These are phyloP conservation scores for Fragaria vesca DNA, from an alignment of 306 rosid species.

Conservation along the genomic window DNA sequence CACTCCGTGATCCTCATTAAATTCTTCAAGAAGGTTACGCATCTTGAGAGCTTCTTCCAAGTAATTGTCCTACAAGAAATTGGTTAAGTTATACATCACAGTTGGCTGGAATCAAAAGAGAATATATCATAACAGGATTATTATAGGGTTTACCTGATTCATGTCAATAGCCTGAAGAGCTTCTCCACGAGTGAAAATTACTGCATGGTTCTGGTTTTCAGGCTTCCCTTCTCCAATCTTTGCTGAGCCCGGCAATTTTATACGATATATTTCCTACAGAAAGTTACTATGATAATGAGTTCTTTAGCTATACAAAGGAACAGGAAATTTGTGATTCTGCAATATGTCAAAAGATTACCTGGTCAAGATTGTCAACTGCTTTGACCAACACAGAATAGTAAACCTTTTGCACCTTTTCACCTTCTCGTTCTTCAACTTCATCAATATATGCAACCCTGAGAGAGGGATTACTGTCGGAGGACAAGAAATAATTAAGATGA, in stretches of 20 bases:
- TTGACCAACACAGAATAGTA: constrained; percentile 91
- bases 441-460: constrained; percentile 98
- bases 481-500: constrained; percentile 16
- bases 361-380: constrained; percentile 87
- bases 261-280: constrained; percentile 82
- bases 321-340: neutral
- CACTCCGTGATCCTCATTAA: constrained; percentile 93
- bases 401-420: constrained; percentile 79
- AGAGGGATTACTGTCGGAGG: constrained; percentile 68
- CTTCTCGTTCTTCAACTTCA: constrained; percentile 94
- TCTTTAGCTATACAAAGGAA: constrained; percentile 3
- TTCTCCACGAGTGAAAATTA: constrained; percentile 92
- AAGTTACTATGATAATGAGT: constrained; percentile 35
- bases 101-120: constrained; percentile 21
- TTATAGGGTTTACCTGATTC: constrained; percentile 69
- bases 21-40: constrained; percentile 98
- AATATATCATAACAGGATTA: constrained; percentile 23
- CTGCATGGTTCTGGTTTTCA: constrained; percentile 97
- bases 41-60: constrained; percentile 97
- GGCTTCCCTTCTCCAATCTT: constrained; percentile 99
- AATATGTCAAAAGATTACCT: constrained; percentile 47
- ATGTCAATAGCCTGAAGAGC: constrained; percentile 97
- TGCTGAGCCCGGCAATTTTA: constrained; percentile 85
- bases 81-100: constrained; percentile 27
- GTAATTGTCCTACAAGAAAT: constrained; percentile 77